Evolutionary conservation across 331 rosid genomes (phyloP), one percentile per base, ranked within the genome.

Genomic region (Ulmus americana): DNA sequence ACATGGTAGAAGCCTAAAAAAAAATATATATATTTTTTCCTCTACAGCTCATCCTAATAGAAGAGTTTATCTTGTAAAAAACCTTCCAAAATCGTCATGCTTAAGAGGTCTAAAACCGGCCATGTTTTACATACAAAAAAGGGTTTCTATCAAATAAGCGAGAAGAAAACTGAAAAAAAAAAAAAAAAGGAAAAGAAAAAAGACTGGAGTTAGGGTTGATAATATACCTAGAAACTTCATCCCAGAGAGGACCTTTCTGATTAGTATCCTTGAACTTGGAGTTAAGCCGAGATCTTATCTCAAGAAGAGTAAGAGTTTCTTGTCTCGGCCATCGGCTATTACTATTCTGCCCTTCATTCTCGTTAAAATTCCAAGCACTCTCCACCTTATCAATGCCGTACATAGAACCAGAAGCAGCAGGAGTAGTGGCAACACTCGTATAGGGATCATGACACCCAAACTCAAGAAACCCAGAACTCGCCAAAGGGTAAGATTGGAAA

Each of bases 181-280:
- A 3, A 3, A 10, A 10, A 13, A 13, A 12, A 12, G 18, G 6
- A 48, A 2, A 48, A 11, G 53, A 12, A 48, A 16, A 48, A 48
- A 16, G n/a, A 48, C n/a, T 0, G 5, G 53, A 48, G 42, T 39
- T 50, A 39, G 64, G 64, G 64, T 60, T 60, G 59, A 13, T n/a
- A 9, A 59, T 39, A 70, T 76, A 89, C 99, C 99, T 90, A 11
- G 99, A 94, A 14, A 90, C 85, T 74, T 94, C 91, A 70, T 94
- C 99, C 99, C 99, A 94, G 9, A 94, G 88, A 50, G 97, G 99
- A 7, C 95, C 99, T 59, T 90, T 94, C 46, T 94, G 99, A 76
- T 87, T 94, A 49, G 95, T 85, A 62, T 85, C 91, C 72, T 84
- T 94, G 81, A 94, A 94, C 77, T 82, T 87, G 66, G 85, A 72